A percentile compares a stretch with the other conserved stretches of the same genome.
Conservation (phyloP, 768 basidiomycete genomes). For the Naganishia kalamii region DNA sequence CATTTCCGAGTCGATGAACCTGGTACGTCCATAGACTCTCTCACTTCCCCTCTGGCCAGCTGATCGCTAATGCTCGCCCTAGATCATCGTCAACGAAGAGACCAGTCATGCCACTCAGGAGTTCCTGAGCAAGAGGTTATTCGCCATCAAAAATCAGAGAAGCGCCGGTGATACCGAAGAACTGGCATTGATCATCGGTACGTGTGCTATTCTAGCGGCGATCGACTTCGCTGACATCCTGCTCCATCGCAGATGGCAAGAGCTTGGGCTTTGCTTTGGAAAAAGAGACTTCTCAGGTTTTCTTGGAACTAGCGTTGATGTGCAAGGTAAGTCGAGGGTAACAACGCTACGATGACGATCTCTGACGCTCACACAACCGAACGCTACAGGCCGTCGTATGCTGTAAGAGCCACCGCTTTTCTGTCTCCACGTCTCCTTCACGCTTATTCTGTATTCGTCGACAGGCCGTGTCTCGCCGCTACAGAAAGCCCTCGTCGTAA, state of each 20-base stretch:
- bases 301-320: constrained; percentile 91
- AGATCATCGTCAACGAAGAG: constrained; percentile 94
- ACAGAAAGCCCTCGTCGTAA: constrained; percentile 95
- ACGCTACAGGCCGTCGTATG: constrained; percentile 70
- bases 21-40: constrained; percentile 54
- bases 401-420: constrained; percentile 59
- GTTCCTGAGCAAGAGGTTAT: constrained; percentile 77
- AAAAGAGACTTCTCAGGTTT: constrained; percentile 79
- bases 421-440: not conserved
- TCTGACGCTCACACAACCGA: not conserved
- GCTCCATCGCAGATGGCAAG: constrained; percentile 88
- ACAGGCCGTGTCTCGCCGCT: constrained; percentile 78
- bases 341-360: not conserved
- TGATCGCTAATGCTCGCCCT: not conserved
- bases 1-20: constrained; percentile 96
- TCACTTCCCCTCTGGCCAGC: not conserved
- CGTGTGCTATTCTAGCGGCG: too few species aligned
- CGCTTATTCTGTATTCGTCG: constrained; percentile 51
- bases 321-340: constrained; percentile 57
- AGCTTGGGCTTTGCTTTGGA: constrained; percentile 87
- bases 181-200: constrained; percentile 88
- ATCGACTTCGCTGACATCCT: too few species aligned
- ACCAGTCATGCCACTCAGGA: constrained; percentile 72
- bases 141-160: constrained; percentile 87
- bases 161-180: constrained; percentile 89